Conservation (phyloP, 2,329 filamentous ascomycete species). For the Fusarium agapanthi region DNA sequence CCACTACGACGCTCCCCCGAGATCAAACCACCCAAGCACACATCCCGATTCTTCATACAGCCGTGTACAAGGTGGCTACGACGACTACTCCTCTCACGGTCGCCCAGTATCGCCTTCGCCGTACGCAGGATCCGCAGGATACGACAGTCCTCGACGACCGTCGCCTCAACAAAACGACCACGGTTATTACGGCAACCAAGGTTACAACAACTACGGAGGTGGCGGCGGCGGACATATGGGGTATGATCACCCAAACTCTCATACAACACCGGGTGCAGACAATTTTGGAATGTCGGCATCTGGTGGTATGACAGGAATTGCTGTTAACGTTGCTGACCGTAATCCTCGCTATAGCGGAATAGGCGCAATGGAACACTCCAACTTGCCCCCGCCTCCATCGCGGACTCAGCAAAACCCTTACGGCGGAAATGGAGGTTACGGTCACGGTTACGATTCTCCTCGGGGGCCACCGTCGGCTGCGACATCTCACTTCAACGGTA, state of each 20-base stretch:
- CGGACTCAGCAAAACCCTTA: conserved; percentile 43
- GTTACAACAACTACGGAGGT: conserved; percentile 29
- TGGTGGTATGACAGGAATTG: conserved; percentile 74
- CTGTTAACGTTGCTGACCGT: conserved; percentile 70
- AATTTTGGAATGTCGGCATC: conserved; percentile 70
- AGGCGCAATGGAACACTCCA: conserved; percentile 62
- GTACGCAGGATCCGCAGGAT: conserved; percentile 33
- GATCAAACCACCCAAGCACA: conserved; percentile 34
- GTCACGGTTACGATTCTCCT: conserved; percentile 39
- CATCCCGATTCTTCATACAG: conserved; percentile 40
- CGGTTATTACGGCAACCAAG: conserved; percentile 26
- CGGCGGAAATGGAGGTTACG: conserved; percentile 35
- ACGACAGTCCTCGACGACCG: conserved; percentile 36
- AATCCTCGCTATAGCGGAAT: conserved; percentile 72
- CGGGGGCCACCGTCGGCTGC: conserved; percentile 23
- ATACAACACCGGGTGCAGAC: conserved; percentile 68
- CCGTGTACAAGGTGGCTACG: conserved; percentile 28
- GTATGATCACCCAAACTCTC: conserved; percentile 37
- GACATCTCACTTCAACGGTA: conserved; percentile 35
- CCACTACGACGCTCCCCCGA: conserved; percentile 42
- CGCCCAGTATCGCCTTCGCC: conserved; percentile 28
- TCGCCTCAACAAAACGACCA: conserved; percentile 34
- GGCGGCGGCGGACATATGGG: conserved; percentile 36
- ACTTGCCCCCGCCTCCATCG: conserved; percentile 51
- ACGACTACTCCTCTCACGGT: conserved; percentile 28